Evolutionary conservation across 495 filamentous ascomycete genomes (phyloP).

Genomic region (Penicillium chermesinum): DNA sequence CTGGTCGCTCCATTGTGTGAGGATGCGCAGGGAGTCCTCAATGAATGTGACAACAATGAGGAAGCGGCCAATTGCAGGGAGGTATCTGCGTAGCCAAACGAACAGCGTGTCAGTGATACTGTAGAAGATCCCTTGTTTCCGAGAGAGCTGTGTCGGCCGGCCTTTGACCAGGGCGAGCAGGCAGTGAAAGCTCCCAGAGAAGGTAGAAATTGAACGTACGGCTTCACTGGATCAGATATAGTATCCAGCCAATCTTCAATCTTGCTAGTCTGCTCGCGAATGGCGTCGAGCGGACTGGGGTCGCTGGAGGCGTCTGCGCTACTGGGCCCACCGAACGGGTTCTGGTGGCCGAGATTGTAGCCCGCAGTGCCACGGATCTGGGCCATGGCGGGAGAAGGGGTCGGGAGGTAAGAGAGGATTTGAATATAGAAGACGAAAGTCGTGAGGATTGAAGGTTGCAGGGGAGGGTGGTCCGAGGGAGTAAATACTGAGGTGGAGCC

Average conservation of each 20-base stretch:
- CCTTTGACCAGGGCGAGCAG: background rate
- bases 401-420: conserved; percentile 1
- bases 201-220: conserved; percentile 58
- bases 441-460: conserved; percentile 5
- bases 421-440: conserved; percentile 6
- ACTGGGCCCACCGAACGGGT: conserved; percentile 63
- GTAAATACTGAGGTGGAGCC: conserved; percentile 23
- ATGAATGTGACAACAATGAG: conserved; percentile 98
- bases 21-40: conserved; percentile 90
- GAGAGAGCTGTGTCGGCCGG: background rate
- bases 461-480: conserved; percentile 11
- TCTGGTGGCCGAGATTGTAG: conserved; percentile 83
- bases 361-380: conserved; percentile 94
- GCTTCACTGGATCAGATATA: conserved; percentile 84
- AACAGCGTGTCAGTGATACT: conserved; percentile 33
- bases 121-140: conserved; percentile 23
- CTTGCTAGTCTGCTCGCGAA: conserved; percentile 93
- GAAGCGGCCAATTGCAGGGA: conserved; percentile 93
- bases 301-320: conserved; percentile 61
- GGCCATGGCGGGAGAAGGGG: conserved; percentile 57
- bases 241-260: conserved; percentile 94
- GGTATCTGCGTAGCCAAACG: conserved; percentile 55
- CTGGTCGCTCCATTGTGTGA: conserved; percentile 98
- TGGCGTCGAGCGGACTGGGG: conserved; percentile 83
- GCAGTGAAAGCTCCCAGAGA: conserved; percentile 1